A percentile compares a stretch with the other conserved stretches of the same genome.
Evolutionary conservation across 2,329 filamentous ascomycete genomes (phyloP).

Genomic region (Triangularia setosa): DNA sequence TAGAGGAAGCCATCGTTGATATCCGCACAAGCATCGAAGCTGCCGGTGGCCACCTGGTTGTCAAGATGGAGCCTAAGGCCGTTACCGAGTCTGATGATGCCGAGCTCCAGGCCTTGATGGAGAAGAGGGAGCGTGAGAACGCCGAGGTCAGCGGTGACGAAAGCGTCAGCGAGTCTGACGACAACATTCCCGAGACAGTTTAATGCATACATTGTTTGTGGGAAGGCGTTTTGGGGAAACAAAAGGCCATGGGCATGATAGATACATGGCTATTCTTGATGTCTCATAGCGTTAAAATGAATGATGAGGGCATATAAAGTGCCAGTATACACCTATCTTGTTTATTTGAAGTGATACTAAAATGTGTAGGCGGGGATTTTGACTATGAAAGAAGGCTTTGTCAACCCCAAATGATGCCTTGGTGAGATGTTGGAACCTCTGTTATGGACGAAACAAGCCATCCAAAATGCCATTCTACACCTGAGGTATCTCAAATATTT

Average conservation of each 20-base stretch:
- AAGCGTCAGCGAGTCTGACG: slow-evolving; percentile 91
- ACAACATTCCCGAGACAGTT: slow-evolving; percentile 63
- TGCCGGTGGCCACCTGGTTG: slow-evolving; percentile 73
- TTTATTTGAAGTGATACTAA: too few species aligned
- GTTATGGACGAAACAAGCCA: too few species aligned
- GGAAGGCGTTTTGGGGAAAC: not conserved
- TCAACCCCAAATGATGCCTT: too few species aligned
- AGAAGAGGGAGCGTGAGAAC: slow-evolving; percentile 97
- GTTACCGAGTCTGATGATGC: slow-evolving; percentile 98
- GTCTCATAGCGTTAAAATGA: not conserved
- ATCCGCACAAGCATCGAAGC: slow-evolving; percentile 76
- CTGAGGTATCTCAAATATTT: too few species aligned
- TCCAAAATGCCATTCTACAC: too few species aligned
- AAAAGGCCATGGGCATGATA: not conserved
- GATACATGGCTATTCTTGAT: not conserved
- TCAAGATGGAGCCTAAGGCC: slow-evolving; percentile 99
- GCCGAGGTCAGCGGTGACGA: slow-evolving; percentile 97
- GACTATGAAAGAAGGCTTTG: too few species aligned
- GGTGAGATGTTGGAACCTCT: too few species aligned
- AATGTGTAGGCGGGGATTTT: too few species aligned
- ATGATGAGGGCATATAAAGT: not conserved
- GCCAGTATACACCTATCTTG: not conserved
- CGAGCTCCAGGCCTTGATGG: slow-evolving; percentile 95
- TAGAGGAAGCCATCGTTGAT: slow-evolving; percentile 86
- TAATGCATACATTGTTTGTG: slow-evolving; percentile 26